Conservation (phyloP, 179 eudicot species). For the Silene noctiflora region DNA sequence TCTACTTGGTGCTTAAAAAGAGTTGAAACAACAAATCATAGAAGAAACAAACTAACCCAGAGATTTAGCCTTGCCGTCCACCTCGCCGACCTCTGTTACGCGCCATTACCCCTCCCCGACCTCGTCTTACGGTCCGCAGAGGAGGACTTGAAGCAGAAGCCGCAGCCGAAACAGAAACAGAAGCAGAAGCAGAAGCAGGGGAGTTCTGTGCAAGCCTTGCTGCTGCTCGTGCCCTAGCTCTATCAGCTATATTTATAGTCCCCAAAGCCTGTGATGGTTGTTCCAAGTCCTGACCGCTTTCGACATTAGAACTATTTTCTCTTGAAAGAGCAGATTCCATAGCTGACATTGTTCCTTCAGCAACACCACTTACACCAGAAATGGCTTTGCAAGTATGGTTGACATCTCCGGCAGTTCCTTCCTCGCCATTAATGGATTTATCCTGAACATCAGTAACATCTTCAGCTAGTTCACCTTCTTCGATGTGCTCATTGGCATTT, state of each 20-base stretch:
- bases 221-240: slow-evolving; percentile 55
- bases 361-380: slow-evolving; percentile 26
- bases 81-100: slow-evolving; percentile 40
- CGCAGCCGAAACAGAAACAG: slow-evolving; percentile 14
- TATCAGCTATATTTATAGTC: slow-evolving; percentile 54
- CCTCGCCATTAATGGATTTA: slow-evolving; percentile 38
- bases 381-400: slow-evolving; percentile 24
- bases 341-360: slow-evolving; percentile 25
- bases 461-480: slow-evolving; percentile 51
- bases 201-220: slow-evolving; percentile 25
- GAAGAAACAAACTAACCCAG: not conserved
- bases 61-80: slow-evolving; percentile 40
- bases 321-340: slow-evolving; percentile 29
- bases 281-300: slow-evolving; percentile 29
- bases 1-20: not conserved
- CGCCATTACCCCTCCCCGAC: slow-evolving; percentile 26
- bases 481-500: slow-evolving; percentile 46
- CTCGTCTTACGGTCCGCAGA: slow-evolving; percentile 25
- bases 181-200: slow-evolving; percentile 20
- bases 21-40: slow-evolving; percentile 15
- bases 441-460: slow-evolving; percentile 45
- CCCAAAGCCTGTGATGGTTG: slow-evolving; percentile 45
- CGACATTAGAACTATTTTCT: slow-evolving; percentile 22
- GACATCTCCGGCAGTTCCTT: slow-evolving; percentile 37
- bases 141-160: slow-evolving; percentile 11